Evolutionary conservation across 2,329 filamentous ascomycete genomes (phyloP).

Genomic region (Pyrenophora seminiperda): DNA sequence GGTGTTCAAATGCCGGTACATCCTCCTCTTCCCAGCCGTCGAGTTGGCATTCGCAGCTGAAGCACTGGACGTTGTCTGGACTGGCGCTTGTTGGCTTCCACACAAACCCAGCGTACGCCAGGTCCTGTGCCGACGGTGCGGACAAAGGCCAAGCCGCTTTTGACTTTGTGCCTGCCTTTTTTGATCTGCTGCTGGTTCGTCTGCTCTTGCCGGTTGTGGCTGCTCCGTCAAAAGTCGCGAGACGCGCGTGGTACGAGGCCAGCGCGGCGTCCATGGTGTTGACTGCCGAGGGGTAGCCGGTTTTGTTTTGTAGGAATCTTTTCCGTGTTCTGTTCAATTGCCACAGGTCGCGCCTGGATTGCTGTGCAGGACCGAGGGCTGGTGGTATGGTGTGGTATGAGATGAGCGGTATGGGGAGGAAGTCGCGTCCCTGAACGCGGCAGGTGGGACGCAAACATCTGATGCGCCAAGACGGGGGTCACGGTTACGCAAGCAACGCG

Average conservation of each 20-base stretch:
- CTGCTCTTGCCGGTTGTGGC: conserved; percentile 69
- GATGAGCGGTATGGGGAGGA: conserved; percentile 13
- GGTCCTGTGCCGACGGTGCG: conserved; percentile 68
- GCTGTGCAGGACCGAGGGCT: conserved; percentile 2
- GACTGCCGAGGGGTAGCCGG: background rate
- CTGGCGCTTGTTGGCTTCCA: conserved; percentile 76
- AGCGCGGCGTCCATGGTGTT: conserved; percentile 46
- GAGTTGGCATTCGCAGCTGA: conserved; percentile 80
- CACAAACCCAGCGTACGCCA: conserved; percentile 90
- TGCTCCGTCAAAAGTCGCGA: conserved; percentile 74
- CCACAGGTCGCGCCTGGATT: background rate
- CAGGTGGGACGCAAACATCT: conserved; percentile 17
- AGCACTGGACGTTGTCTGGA: conserved; percentile 89
- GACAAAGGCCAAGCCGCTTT: conserved; percentile 75
- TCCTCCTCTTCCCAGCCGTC: conserved; percentile 93
- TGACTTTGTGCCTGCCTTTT: conserved; percentile 53
- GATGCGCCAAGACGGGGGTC: conserved; percentile 13
- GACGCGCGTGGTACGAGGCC: conserved; percentile 73
- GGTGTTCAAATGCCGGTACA: conserved; percentile 80
- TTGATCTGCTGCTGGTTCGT: conserved; percentile 68
- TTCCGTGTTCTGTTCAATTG: background rate
- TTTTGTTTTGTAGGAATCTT: background rate
- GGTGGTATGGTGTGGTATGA: conserved; percentile 9
- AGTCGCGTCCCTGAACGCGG: conserved; percentile 17
- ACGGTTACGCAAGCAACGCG: background rate